Conservation (phyloP, 805 yeast genomes). For the Metschnikowia kofuensis region DNA sequence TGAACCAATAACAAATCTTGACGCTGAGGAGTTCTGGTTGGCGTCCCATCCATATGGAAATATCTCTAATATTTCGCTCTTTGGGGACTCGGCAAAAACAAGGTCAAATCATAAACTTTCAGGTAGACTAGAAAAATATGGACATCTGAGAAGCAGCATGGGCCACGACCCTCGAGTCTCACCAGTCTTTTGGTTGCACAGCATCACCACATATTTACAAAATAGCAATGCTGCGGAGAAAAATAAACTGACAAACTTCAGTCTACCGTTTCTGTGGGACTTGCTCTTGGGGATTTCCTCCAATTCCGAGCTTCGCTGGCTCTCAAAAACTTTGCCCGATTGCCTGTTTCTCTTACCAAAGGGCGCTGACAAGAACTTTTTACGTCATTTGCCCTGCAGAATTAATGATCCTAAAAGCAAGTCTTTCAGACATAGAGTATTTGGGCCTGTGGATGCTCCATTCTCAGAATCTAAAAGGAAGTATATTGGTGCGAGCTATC, state of each 20-base stretch:
- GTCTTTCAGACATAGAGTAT: neutral
- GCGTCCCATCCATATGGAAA: conserved; percentile 1
- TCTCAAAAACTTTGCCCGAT: neutral
- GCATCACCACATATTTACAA: neutral
- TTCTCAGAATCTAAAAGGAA: conserved; percentile 29
- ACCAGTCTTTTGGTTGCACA: neutral
- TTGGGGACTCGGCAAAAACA: neutral
- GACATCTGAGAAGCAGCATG: neutral
- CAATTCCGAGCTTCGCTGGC: neutral
- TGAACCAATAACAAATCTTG: conserved; percentile 1
- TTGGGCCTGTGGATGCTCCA: conserved; percentile 12
- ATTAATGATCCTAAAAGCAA: neutral
- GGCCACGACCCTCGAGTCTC: neutral
- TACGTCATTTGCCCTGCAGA: neutral
- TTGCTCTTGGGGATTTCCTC: conserved; percentile 11
- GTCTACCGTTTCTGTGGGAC: conserved; percentile 4
- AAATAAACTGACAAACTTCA: neutral
- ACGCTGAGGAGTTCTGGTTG: conserved; percentile 4
- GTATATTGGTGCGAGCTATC: conserved; percentile 32
- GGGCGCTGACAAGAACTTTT: neutral
- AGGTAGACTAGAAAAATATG: neutral
- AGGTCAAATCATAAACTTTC: neutral
- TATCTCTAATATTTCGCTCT: neutral
- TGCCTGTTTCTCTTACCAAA: neutral
- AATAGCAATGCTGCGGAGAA: neutral